Conservation (phyloP, 148 eudicot species). For the Fagopyrum esculentum region DNA sequence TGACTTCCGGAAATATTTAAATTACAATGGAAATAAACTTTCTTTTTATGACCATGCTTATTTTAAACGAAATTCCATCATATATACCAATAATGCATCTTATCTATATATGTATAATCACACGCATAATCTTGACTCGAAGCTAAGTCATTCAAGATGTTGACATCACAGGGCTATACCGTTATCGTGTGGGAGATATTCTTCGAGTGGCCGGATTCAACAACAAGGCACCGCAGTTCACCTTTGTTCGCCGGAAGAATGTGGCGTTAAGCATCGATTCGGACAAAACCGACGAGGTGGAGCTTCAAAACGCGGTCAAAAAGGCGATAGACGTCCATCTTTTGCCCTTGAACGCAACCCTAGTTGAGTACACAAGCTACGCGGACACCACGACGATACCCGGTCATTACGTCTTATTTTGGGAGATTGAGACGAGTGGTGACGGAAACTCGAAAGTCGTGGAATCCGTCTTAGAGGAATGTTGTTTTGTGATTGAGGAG, state of each 20-base stretch:
- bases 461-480: constrained; percentile 17
- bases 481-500: constrained; percentile 22
- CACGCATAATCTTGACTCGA: no score
- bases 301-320: constrained; percentile 28
- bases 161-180: constrained; percentile 15
- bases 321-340: constrained; percentile 19
- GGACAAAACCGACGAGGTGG: constrained; percentile 31
- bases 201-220: constrained; percentile 30
- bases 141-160: neutral
- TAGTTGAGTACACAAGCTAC: constrained; percentile 31
- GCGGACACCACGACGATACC: constrained; percentile 28
- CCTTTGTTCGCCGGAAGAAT: constrained; percentile 24
- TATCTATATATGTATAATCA: no score
- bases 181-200: constrained; percentile 32
- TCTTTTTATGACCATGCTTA: no score
- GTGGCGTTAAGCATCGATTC: constrained; percentile 29
- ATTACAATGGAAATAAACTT: no score
- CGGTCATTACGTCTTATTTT: constrained; percentile 26
- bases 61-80: no score
- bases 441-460: neutral
- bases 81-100: neutral
- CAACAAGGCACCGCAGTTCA: constrained; percentile 31
- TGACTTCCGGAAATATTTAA: no score
- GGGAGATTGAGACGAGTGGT: constrained; percentile 14
- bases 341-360: constrained; percentile 6